A percentile compares a stretch with the other conserved stretches of the same genome.
These are phyloP conservation scores for Castanea sativa DNA, from an alignment of 306 rosid genomes.

Conservation along the genomic window DNA sequence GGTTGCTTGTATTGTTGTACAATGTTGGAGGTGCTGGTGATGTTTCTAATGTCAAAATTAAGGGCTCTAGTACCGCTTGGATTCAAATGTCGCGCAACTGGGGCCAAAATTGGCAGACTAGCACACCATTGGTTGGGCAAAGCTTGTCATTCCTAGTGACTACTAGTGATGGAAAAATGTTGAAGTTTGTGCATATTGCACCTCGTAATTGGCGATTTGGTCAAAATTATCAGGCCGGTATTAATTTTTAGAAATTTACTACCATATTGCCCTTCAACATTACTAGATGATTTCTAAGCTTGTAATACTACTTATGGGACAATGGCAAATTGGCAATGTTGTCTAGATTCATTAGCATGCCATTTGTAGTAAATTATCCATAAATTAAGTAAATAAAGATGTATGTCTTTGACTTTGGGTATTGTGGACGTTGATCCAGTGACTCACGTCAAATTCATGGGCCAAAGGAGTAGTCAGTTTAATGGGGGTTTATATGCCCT, in stretches of 20 bases:
- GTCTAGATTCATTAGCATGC: no score
- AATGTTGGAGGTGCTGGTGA: no score
- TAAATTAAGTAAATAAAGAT: no score
- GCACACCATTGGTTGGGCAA: conserved; percentile 37
- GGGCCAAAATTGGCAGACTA: conserved; percentile 55
- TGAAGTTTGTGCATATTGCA: conserved; percentile 33
- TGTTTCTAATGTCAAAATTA: conserved; percentile 21
- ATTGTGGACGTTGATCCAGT: no score
- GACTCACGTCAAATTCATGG: no score
- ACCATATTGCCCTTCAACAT: not conserved
- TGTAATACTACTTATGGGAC: no score
- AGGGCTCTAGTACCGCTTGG: conserved; percentile 35
- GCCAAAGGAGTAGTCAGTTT: no score
- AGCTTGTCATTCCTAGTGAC: conserved; percentile 47
- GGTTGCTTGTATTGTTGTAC: no score
- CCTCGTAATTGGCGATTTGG: conserved; percentile 56
- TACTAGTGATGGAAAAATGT: conserved; percentile 33
- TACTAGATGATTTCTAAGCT: not conserved
- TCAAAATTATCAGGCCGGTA: conserved; percentile 23
- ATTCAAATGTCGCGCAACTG: conserved; percentile 42
- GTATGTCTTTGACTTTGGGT: no score
- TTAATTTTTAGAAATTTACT: conserved; percentile 16
- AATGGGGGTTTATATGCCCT: no score
- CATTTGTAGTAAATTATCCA: no score
- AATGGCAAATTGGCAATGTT: no score